These are phyloP conservation scores for Acaromyces ingoldii DNA, from an alignment of 1,284 basidiomycete genomes.

Conservation along the genomic window DNA sequence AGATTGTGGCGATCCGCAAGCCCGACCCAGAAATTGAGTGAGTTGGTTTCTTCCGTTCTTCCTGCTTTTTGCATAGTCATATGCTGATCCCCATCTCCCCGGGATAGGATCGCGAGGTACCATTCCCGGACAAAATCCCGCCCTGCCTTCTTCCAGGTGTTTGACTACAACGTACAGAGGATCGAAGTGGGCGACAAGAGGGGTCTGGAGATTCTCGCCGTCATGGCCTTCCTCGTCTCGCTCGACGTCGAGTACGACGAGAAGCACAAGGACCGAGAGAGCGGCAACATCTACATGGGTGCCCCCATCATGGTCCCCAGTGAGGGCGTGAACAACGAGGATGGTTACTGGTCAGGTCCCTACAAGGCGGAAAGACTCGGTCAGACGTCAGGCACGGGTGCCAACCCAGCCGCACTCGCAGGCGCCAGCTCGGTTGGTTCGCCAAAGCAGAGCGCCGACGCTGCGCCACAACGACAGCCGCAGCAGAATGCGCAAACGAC, in stretches of 20 bases:
- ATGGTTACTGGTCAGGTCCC: too few species aligned
- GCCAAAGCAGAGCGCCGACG: too few species aligned
- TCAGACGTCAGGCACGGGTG: slow-evolving; percentile 64
- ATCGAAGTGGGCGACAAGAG: slow-evolving; percentile 67
- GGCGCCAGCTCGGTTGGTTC: too few species aligned
- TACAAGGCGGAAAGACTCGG: slow-evolving; percentile 53
- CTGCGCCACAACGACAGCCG: too few species aligned
- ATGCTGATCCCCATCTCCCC: neutral
- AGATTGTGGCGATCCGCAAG: slow-evolving; percentile 66
- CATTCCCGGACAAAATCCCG: slow-evolving; percentile 65
- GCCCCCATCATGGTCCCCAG: neutral
- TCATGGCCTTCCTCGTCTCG: slow-evolving; percentile 70
- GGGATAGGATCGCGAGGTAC: slow-evolving; percentile 63
- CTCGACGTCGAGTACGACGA: slow-evolving; percentile 64
- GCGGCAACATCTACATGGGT: slow-evolving; percentile 26
- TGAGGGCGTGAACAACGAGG: too few species aligned
- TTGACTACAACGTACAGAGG: slow-evolving; percentile 77
- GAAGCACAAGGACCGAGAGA: slow-evolving; percentile 11
- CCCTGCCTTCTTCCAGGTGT: slow-evolving; percentile 67
- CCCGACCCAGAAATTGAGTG: slow-evolving; percentile 72
- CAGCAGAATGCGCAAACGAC: too few species aligned
- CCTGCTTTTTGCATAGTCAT: neutral
- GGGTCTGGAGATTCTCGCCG: slow-evolving; percentile 69
- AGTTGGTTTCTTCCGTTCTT: neutral
- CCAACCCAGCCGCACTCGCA: too few species aligned